Conservation (phyloP, 2,329 filamentous ascomycete genomes). For the Curvularia hawaiiensis region DNA sequence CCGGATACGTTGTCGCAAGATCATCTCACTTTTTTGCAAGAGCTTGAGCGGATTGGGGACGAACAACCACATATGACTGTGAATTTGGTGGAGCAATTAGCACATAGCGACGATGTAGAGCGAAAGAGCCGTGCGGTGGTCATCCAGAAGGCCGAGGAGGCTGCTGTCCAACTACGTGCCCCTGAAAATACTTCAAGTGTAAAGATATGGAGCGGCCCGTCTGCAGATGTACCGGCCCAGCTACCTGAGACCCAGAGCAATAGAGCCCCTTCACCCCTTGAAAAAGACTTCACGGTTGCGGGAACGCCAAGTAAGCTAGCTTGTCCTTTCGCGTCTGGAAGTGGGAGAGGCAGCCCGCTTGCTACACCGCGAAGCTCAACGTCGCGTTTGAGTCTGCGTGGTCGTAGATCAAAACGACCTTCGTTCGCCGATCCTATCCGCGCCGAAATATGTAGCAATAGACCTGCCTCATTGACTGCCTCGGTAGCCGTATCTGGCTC, state of each 20-base stretch:
- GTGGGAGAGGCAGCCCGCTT: constrained; percentile 53
- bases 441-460: constrained; percentile 49
- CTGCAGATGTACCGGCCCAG: constrained; percentile 34
- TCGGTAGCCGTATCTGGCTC: constrained; percentile 45
- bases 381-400: constrained; percentile 44
- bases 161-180: constrained; percentile 34
- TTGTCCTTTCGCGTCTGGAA: constrained; percentile 74
- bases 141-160: constrained; percentile 44
- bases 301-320: constrained; percentile 79
- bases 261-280: constrained; percentile 58
- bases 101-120: constrained; percentile 43
- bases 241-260: constrained; percentile 36
- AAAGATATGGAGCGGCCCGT: constrained; percentile 50
- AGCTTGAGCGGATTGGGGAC: constrained; percentile 44
- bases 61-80: constrained; percentile 30
- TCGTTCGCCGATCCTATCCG: constrained; percentile 51
- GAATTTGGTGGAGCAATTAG: constrained; percentile 45
- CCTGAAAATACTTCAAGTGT: constrained; percentile 37
- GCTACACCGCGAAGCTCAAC: constrained; percentile 49
- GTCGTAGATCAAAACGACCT: constrained; percentile 47
- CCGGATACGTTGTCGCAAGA: constrained; percentile 48
- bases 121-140: constrained; percentile 39
- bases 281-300: constrained; percentile 88
- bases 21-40: constrained; percentile 47
- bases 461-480: constrained; percentile 56